Conservation (phyloP, 441 rosid species). For the Pelargonium citronellum region DNA sequence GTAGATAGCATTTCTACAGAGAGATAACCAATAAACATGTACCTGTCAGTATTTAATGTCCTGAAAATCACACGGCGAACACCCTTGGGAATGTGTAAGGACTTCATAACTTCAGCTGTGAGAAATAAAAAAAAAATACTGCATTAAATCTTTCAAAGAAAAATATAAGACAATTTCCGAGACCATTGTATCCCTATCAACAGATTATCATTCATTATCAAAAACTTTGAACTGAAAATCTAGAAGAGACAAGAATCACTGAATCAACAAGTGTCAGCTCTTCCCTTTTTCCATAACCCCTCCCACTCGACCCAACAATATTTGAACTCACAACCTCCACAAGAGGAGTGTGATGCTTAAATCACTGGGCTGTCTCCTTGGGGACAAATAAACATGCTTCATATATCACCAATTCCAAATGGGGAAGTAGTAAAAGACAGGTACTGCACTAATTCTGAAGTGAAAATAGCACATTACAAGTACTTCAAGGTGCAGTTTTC, state of each 20-base stretch:
- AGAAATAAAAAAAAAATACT: background rate
- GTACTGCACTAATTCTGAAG: background rate
- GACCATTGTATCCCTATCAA: too few species aligned
- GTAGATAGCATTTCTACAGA: background rate
- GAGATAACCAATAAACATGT: background rate
- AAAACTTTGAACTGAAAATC: background rate
- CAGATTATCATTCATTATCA: too few species aligned
- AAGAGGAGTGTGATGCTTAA: too few species aligned
- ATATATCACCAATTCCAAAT: too few species aligned
- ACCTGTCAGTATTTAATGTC: conserved; percentile 56
- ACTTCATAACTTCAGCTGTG: conserved; percentile 52
- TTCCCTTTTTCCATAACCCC: too few species aligned
- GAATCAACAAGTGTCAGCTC: too few species aligned
- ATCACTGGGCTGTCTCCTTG: too few species aligned
- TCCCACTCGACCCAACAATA: too few species aligned
- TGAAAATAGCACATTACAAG: background rate
- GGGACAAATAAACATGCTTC: too few species aligned
- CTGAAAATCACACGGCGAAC: conserved; percentile 56
- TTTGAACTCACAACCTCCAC: too few species aligned
- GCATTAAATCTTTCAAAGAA: background rate
- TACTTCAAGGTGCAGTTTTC: background rate
- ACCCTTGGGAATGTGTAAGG: conserved; percentile 46
- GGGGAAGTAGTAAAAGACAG: too few species aligned
- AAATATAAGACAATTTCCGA: too few species aligned
- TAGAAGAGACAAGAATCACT: background rate